Evolutionary conservation across 495 filamentous ascomycete species (phyloP).

Genomic region (Trichoderma virens): DNA sequence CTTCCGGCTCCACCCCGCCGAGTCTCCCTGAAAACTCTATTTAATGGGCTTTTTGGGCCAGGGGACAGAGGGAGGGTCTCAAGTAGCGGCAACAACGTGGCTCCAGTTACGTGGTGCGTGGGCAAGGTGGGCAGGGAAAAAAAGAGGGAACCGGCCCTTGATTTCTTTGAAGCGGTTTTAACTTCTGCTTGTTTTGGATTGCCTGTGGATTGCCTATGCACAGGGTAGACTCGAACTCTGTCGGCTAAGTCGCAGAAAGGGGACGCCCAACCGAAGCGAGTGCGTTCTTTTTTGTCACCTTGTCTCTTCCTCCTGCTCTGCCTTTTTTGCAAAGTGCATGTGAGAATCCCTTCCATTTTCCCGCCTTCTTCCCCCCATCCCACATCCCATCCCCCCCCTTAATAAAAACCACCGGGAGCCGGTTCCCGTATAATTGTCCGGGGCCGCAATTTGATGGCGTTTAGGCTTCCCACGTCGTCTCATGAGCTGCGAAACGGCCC

Average conservation of each 20-base stretch:
- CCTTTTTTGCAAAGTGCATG: neutral
- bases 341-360: too few relatives aligned
- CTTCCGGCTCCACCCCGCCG: neutral
- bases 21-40: constrained; percentile 5
- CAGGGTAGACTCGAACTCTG: too few relatives aligned
- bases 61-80: neutral
- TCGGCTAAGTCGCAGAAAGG: neutral
- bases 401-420: too few relatives aligned
- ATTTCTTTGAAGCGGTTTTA: neutral
- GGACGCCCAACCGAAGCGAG: neutral
- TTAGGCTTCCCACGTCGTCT: too few relatives aligned
- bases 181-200: neutral
- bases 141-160: too few relatives aligned
- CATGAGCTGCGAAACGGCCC: too few relatives aligned
- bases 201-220: too few relatives aligned
- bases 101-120: neutral
- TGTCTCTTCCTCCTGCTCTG: neutral
- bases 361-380: too few relatives aligned
- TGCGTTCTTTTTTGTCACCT: too few relatives aligned
- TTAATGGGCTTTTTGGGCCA: constrained; percentile 2
- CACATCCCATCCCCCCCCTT: too few relatives aligned
- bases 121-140: neutral
- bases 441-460: too few relatives aligned
- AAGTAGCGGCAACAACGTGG: neutral
- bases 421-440: too few relatives aligned